phyloP scores from a whole-genome alignment of 306 rosid genomes.

The Quercus rubra region DNA sequence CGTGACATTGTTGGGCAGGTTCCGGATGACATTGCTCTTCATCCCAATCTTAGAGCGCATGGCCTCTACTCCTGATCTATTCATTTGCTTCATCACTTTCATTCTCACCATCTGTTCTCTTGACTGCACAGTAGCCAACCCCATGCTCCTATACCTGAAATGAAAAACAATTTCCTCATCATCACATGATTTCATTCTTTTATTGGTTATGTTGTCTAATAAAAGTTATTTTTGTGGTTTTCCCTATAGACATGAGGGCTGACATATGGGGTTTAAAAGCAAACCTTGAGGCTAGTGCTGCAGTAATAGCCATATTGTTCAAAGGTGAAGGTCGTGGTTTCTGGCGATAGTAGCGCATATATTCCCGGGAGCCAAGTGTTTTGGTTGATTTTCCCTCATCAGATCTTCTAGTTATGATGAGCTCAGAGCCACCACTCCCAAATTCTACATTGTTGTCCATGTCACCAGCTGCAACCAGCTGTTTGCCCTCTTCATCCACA shows the following conservation, averaged over 20 bases:
- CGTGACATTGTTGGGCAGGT: slow-evolving; percentile 81
- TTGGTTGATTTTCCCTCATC: slow-evolving; percentile 42
- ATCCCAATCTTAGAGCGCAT: slow-evolving; percentile 81
- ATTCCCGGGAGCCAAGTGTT: slow-evolving; percentile 89
- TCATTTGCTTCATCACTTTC: slow-evolving; percentile 90
- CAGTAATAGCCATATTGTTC: slow-evolving; percentile 48
- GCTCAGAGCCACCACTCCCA: slow-evolving; percentile 78
- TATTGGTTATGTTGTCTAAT: background rate
- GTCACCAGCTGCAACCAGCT: slow-evolving; percentile 64
- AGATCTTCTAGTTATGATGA: slow-evolving; percentile 59
- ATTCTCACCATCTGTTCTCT: slow-evolving; percentile 71
- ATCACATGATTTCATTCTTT: slow-evolving; percentile 12
- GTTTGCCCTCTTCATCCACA: slow-evolving; percentile 72
- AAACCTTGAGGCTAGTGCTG: slow-evolving; percentile 86
- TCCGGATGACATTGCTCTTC: slow-evolving; percentile 89
- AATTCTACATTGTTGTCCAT: slow-evolving; percentile 49
- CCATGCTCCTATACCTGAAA: slow-evolving; percentile 94
- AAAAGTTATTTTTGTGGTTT: background rate
- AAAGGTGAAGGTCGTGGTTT: slow-evolving; percentile 76
- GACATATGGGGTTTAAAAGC: slow-evolving; percentile 6
- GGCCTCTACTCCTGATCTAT: slow-evolving; percentile 70
- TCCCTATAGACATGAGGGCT: background rate
- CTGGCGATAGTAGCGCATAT: slow-evolving; percentile 93
- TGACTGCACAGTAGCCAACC: slow-evolving; percentile 80
- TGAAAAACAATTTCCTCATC: background rate